Conservation (phyloP, 2,329 filamentous ascomycete species). For the Intubia oerlemansii region DNA sequence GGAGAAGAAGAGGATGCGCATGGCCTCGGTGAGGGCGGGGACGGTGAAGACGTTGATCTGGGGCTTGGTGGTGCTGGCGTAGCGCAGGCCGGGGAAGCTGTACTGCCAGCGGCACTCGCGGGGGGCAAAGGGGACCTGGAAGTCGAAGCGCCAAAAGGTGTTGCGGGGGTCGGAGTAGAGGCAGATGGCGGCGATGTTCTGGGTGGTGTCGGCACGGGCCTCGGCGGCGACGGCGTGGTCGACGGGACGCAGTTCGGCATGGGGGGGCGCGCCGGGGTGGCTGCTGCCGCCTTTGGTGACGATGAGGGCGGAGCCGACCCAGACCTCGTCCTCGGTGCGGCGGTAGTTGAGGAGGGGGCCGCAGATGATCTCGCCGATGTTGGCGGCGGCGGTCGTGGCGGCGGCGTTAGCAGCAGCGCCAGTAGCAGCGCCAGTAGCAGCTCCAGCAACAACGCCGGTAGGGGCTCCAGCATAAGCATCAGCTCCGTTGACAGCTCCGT, state of each 20-base stretch:
- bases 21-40: conserved; percentile 61
- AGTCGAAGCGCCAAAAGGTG: conserved; percentile 87
- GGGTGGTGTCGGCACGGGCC: too few species aligned
- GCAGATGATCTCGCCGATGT: conserved; percentile 40
- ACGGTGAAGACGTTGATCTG: conserved; percentile 59
- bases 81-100: conserved; percentile 40
- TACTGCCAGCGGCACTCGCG: conserved; percentile 64
- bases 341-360: conserved; percentile 64
- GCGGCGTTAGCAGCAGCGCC: not conserved
- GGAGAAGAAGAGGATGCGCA: conserved; percentile 98
- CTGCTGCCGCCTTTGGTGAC: conserved; percentile 54
- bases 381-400: not conserved
- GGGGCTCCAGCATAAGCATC: too few species aligned
- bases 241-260: conserved; percentile 26
- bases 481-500: too few species aligned
- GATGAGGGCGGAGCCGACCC: conserved; percentile 72
- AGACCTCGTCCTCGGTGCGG: conserved; percentile 44
- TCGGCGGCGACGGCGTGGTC: conserved; percentile 8
- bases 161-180: conserved; percentile 43
- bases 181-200: conserved; percentile 29
- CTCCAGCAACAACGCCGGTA: too few species aligned
- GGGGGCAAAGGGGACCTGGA: conserved; percentile 53
- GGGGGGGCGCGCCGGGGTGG: conserved; percentile 34
- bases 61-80: conserved; percentile 28
- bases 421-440: too few species aligned